Evolutionary conservation across 1,139 yeast genomes (phyloP).

Genomic region (Geotrichum cucujoidarum): DNA sequence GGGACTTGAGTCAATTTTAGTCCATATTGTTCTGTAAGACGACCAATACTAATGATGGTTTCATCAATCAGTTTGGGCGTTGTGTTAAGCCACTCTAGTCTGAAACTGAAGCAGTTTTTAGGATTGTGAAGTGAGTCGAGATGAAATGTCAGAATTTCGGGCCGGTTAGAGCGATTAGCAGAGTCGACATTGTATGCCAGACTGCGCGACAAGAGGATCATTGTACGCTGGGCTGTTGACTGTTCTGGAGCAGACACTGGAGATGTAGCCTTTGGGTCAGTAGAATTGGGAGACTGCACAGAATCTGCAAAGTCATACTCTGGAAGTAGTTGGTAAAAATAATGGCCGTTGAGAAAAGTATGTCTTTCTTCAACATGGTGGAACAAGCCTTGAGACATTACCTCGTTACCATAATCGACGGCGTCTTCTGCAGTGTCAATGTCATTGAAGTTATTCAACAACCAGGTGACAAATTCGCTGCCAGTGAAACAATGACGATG

Average conservation of each 20-base stretch:
- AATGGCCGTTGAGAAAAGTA: conserved; percentile 85
- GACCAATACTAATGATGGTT: conserved; percentile 68
- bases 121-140: conserved; percentile 92
- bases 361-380: conserved; percentile 80
- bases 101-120: conserved; percentile 85
- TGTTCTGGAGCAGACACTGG: neutral
- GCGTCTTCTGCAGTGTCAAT: conserved; percentile 81
- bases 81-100: conserved; percentile 89
- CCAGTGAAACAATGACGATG: conserved; percentile 82
- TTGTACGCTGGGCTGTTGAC: conserved; percentile 23
- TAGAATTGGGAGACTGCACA: neutral
- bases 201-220: conserved; percentile 51
- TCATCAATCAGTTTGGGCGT: conserved; percentile 89
- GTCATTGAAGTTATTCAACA: conserved; percentile 71
- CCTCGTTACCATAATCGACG: conserved; percentile 63
- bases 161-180: conserved; percentile 57
- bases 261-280: neutral
- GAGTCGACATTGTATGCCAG: conserved; percentile 77
- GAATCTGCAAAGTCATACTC: conserved; percentile 41
- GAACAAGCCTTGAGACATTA: conserved; percentile 67
- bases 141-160: conserved; percentile 77
- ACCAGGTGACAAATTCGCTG: conserved; percentile 79
- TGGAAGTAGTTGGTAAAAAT: conserved; percentile 69
- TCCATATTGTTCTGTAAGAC: conserved; percentile 83
- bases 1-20: conserved; percentile 84